These are phyloP conservation scores for Marasmius sp. DNA, from an alignment of 1,284 basidiomycete species.

Conservation along the genomic window DNA sequence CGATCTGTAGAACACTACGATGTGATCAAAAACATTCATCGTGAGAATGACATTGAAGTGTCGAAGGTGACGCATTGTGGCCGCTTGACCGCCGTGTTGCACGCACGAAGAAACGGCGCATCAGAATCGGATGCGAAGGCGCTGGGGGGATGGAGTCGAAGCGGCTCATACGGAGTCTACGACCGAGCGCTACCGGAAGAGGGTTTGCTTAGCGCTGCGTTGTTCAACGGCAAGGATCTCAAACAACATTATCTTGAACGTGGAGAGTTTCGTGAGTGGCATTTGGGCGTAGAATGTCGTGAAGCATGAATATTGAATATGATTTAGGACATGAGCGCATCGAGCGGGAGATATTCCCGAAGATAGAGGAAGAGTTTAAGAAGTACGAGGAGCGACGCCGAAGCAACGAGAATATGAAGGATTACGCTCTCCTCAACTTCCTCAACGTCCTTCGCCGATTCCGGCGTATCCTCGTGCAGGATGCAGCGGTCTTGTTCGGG, in stretches of 20 bases:
- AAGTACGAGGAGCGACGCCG: background rate
- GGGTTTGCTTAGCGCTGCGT: background rate
- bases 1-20: background rate
- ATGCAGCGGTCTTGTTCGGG: constrained; percentile 21
- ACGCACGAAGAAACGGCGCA: background rate
- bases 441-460: constrained; percentile 18
- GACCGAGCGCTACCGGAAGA: background rate
- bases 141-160: background rate
- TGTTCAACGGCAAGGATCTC: background rate
- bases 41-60: background rate
- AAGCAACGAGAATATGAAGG: constrained; percentile 6
- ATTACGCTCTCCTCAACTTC: constrained; percentile 19
- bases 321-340: background rate
- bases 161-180: background rate
- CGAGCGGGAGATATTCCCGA: background rate
- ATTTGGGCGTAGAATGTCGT: background rate
- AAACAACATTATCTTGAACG: background rate
- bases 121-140: background rate
- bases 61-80: background rate
- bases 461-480: constrained; percentile 23
- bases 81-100: background rate
- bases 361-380: background rate
- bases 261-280: background rate
- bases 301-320: background rate
- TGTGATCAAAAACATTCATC: background rate